Percentiles rank a stretch among this genome's conserved stretches.
Conservation (phyloP, 1,284 basidiomycete genomes). For the Pascua guehoae region DNA sequence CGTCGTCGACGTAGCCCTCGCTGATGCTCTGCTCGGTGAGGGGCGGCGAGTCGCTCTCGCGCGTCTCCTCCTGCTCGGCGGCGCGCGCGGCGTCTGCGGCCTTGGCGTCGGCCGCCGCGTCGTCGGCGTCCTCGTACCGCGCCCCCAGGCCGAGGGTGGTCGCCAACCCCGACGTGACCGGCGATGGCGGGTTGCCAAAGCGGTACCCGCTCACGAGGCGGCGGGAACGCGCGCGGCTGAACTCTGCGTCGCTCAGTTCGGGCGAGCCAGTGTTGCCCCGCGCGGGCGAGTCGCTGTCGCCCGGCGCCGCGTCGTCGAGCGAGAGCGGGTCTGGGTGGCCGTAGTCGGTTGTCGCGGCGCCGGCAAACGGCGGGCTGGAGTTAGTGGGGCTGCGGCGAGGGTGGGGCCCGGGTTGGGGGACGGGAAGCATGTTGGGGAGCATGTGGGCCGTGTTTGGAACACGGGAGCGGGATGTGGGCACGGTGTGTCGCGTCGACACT, state of each 20-base stretch:
- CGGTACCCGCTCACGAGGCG: constrained; percentile 45
- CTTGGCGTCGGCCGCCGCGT: neutral
- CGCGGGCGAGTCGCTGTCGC: too few species aligned
- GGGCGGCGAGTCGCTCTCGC: constrained; percentile 27
- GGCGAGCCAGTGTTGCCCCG: too few species aligned
- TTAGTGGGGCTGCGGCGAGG: neutral
- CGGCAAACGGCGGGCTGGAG: constrained; percentile 37
- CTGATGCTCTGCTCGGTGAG: constrained; percentile 18
- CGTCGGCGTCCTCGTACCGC: neutral
- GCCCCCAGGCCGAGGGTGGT: neutral
- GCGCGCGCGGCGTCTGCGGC: neutral
- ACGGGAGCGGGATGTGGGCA: too few species aligned
- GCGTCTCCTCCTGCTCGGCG: neutral
- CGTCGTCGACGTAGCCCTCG: constrained; percentile 9
- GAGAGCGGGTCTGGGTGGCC: constrained; percentile 33
- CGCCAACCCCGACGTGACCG: constrained; percentile 4
- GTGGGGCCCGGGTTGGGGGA: neutral
- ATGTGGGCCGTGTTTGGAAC: too few species aligned
- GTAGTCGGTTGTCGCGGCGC: constrained; percentile 26
- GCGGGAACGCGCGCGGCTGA: constrained; percentile 34
- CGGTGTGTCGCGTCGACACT: too few species aligned
- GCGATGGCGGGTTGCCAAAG: constrained; percentile 42
- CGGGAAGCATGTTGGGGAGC: neutral
- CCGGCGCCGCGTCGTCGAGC: constrained; percentile 21
- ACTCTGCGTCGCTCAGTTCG: constrained; percentile 25